A percentile compares a stretch with the other conserved stretches of the same genome.
Evolutionary conservation across 257 asterid species (phyloP).

Genomic region (Jacaranda copaia): DNA sequence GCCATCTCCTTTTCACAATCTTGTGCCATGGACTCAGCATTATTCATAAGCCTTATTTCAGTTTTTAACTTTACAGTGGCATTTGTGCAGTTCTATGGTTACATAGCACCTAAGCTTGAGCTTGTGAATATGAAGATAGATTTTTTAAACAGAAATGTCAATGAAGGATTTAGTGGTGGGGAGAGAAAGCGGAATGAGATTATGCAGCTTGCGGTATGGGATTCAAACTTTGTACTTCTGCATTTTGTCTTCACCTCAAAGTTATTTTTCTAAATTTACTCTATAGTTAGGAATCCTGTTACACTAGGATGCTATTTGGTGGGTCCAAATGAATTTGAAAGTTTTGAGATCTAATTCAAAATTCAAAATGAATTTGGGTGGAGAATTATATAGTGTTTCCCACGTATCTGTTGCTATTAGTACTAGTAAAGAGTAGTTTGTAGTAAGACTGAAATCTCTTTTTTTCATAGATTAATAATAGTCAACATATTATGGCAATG

Average conservation of each 20-base stretch:
- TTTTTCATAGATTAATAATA: too few species aligned
- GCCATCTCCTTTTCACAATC: neutral
- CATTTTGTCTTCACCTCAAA: constrained; percentile 22
- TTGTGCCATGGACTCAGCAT: neutral
- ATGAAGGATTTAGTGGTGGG: constrained; percentile 99
- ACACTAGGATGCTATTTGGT: neutral
- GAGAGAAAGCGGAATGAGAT: constrained; percentile 99
- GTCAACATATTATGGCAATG: too few species aligned
- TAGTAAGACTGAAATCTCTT: too few species aligned
- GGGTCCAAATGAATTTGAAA: too few species aligned
- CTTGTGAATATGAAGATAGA: constrained; percentile 90
- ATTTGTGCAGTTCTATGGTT: constrained; percentile 84
- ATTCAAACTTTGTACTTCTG: constrained; percentile 16
- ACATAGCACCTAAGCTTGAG: constrained; percentile 84
- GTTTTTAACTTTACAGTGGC: constrained; percentile 22
- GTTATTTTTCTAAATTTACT: constrained; percentile 14
- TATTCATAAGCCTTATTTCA: neutral
- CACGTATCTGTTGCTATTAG: too few species aligned
- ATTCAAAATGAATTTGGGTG: too few species aligned
- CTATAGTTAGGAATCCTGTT: too few species aligned
- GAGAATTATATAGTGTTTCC: too few species aligned
- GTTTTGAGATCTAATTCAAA: too few species aligned
- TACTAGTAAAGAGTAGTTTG: too few species aligned
- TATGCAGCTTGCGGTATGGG: constrained; percentile 88
- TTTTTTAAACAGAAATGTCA: constrained; percentile 89